Conservation (phyloP, 1,284 basidiomycete species). For the Mycena citricolor region DNA sequence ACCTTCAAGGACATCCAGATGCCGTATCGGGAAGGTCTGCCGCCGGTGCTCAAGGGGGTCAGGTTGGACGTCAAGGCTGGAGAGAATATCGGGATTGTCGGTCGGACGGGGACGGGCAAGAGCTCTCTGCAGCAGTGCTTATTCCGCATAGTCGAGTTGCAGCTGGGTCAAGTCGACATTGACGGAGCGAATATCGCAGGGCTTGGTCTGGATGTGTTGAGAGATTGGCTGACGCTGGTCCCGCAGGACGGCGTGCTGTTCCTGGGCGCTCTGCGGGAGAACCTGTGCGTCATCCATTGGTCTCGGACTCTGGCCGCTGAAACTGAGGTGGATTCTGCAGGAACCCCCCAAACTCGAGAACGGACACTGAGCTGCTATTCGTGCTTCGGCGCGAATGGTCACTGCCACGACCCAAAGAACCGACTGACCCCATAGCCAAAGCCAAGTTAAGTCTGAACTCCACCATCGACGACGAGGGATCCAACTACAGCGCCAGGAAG, state of each 20-base stretch:
- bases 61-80: constrained; percentile 56
- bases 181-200: constrained; percentile 65
- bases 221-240: constrained; percentile 67
- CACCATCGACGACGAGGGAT: constrained; percentile 63
- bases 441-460: constrained; percentile 70
- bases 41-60: constrained; percentile 49
- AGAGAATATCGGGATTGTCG: constrained; percentile 65
- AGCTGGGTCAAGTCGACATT: constrained; percentile 64
- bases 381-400: constrained; percentile 60
- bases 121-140: constrained; percentile 50
- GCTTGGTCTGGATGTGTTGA: constrained; percentile 57
- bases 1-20: constrained; percentile 1
- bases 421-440: constrained; percentile 47
- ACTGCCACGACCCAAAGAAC: constrained; percentile 46
- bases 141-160: constrained; percentile 37
- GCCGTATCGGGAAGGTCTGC: constrained; percentile 49
- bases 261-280: constrained; percentile 66
- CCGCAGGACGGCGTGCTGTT: constrained; percentile 70
- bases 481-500: constrained; percentile 78
- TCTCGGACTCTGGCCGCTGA: neutral
- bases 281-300: constrained; percentile 46
- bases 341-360: constrained; percentile 57
- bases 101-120: constrained; percentile 76
- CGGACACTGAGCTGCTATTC: constrained; percentile 48
- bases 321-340: constrained; percentile 30